Base-by-base conservation (phyloP, 345 rosid genomes). In the Melastoma malabathricum region DNA sequence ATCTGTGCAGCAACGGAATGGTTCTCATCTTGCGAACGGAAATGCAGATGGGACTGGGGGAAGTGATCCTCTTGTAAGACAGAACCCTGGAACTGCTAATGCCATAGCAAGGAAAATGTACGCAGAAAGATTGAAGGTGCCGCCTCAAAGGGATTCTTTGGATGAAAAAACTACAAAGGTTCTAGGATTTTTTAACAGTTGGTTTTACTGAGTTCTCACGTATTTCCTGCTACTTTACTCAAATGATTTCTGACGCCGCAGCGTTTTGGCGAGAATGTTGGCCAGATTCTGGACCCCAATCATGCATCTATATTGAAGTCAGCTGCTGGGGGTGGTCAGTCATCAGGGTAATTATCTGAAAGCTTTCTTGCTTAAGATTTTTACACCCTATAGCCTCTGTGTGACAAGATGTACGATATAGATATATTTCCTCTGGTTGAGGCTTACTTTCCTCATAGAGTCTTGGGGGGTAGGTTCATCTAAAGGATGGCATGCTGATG, bases 91-190 rank as follows among this genome's bases (percentile, higher is more conserved):
- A 63, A 61, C 94, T 68, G 92, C 83, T 52, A 85, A 72, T 81
- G 87, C 89, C 54, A 48, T 90, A 69, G 86, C 89, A 19, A 78
- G 78, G 54, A 90, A 82, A 71, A 74, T 89, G 79, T 90, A 83
- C n/a, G 96, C 82, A 76, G 96, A 90, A 56, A 74, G 82, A 52
- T 67, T 80, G 46, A 90, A 90, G 63, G 31, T 74, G 57, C 89
- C 98, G 23, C 68, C 61, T 57, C 94, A 78, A 69, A 82, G 98
- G 75, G 98, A 90, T 70, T 66, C 87, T 29, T 63, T 87, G 75
- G 95, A 88, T 54, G 96, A 90, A 59, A 69, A 83, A 13, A 66
- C 84, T 43, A 82, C 80, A 71, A 87, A 90, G 87, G 97, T 89
- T 58, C 64, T 68, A 61, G 48, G 25, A 54, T 34, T 38, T 20